These are phyloP conservation scores for Xylaria sp. DNA, from an alignment of 2,329 filamentous ascomycete species.

Conservation along the genomic window DNA sequence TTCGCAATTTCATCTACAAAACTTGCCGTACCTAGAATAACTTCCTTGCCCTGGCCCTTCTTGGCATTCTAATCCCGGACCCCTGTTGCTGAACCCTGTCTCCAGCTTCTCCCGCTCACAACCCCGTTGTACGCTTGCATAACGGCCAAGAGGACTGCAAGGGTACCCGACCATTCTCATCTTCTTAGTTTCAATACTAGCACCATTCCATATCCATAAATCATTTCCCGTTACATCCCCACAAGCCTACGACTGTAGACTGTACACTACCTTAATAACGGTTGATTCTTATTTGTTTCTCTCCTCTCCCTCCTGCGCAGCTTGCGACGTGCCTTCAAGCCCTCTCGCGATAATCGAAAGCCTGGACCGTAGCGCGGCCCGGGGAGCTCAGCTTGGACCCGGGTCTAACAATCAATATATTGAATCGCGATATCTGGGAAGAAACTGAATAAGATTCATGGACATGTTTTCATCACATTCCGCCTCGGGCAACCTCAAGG, in stretches of 20 bases:
- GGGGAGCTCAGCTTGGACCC: conserved; percentile 34
- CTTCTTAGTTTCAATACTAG: conserved; percentile 46
- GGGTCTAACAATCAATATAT: conserved; percentile 40
- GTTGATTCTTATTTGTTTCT: conserved; percentile 39
- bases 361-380: conserved; percentile 36
- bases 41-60: conserved; percentile 26
- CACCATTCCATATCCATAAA: conserved; percentile 47
- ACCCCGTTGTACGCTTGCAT: conserved; percentile 47
- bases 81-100: conserved; percentile 44
- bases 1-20: conserved; percentile 32
- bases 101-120: conserved; percentile 39
- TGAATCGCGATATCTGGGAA: conserved; percentile 36
- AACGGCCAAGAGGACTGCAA: conserved; percentile 48
- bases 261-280: conserved; percentile 17
- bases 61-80: conserved; percentile 36
- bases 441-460: conserved; percentile 36
- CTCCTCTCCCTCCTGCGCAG: conserved; percentile 38
- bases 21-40: conserved; percentile 28
- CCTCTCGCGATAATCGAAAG: conserved; percentile 41
- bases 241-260: conserved; percentile 36
- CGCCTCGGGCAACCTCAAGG: conserved; percentile 42
- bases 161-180: conserved; percentile 47
- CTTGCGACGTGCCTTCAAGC: conserved; percentile 41
- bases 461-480: conserved; percentile 47
- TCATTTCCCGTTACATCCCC: conserved; percentile 46